Evolutionary conservation across 495 filamentous ascomycete genomes (phyloP).

Genomic region (Barbatosphaeria neglecta): DNA sequence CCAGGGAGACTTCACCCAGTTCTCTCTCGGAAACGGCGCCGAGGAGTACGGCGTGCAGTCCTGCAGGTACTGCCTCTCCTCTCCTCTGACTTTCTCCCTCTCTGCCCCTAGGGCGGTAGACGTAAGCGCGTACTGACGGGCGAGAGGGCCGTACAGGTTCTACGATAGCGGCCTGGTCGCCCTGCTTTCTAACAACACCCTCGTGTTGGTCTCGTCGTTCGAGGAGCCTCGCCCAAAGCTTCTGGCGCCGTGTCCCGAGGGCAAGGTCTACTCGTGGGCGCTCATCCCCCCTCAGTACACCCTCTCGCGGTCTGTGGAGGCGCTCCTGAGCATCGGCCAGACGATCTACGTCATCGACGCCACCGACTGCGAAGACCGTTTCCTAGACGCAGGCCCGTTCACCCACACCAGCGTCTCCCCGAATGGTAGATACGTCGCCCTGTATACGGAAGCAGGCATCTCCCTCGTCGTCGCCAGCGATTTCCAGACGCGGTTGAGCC

Average conservation of each 20-base stretch:
- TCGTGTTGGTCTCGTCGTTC: slow-evolving; percentile 79
- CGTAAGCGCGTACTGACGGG: background rate
- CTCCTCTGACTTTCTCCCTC: background rate
- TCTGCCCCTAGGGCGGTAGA: no score
- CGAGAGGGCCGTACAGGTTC: slow-evolving; percentile 34
- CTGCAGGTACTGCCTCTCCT: slow-evolving; percentile 40
- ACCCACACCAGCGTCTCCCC: slow-evolving; percentile 81
- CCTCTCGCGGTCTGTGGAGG: slow-evolving; percentile 89
- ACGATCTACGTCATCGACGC: slow-evolving; percentile 82
- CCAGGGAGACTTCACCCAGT: slow-evolving; percentile 88
- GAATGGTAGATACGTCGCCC: slow-evolving; percentile 73
- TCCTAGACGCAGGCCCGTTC: slow-evolving; percentile 85
- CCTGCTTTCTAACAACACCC: slow-evolving; percentile 76
- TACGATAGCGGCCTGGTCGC: slow-evolving; percentile 88
- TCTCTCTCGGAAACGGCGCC: slow-evolving; percentile 82
- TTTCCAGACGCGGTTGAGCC: slow-evolving; percentile 81
- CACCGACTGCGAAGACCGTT: slow-evolving; percentile 78
- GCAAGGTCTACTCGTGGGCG: slow-evolving; percentile 75
- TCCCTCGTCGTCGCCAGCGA: slow-evolving; percentile 91
- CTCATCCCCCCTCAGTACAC: slow-evolving; percentile 82
- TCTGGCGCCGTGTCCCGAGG: slow-evolving; percentile 66
- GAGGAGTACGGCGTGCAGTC: slow-evolving; percentile 77
- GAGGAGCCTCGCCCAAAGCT: slow-evolving; percentile 81
- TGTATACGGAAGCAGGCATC: slow-evolving; percentile 77
- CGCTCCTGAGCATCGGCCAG: slow-evolving; percentile 71